These are phyloP conservation scores for Porpolomopsis calyptriformis DNA, from an alignment of 768 basidiomycete species.

Conservation along the genomic window DNA sequence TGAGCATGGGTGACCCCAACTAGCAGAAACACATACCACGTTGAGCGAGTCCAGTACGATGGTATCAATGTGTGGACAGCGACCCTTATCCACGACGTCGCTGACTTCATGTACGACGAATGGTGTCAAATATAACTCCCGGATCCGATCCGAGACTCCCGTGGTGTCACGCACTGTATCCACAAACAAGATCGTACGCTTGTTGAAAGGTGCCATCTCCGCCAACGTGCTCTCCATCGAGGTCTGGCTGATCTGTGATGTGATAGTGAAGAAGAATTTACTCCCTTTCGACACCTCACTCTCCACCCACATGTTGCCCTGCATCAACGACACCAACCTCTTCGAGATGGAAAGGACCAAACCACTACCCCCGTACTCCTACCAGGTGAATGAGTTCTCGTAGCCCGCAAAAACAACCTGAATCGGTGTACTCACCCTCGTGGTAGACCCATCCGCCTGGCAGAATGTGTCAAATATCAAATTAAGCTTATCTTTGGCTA, in stretches of 20 bases:
- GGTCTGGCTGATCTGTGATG: conserved; percentile 68
- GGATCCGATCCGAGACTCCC: conserved; percentile 65
- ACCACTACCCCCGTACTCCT: conserved; percentile 98
- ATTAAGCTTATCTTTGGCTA: no score
- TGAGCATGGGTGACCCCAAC: not conserved
- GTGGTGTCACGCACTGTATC: conserved; percentile 74
- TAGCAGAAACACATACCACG: conserved; percentile 50
- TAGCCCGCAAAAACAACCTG: conserved; percentile 5
- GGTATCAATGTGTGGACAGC: conserved; percentile 83
- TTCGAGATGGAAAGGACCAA: conserved; percentile 96
- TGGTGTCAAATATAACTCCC: conserved; percentile 69
- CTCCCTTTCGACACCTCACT: conserved; percentile 87
- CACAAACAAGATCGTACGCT: conserved; percentile 84
- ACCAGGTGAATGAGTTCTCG: conserved; percentile 5
- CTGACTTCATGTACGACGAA: conserved; percentile 66
- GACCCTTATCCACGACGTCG: conserved; percentile 75
- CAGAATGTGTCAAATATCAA: conserved; percentile 99
- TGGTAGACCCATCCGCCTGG: conserved; percentile 97
- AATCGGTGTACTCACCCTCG: conserved; percentile 47
- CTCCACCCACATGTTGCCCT: conserved; percentile 98
- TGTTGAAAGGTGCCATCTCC: conserved; percentile 81
- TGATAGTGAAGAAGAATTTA: conserved; percentile 95
- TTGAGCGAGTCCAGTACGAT: conserved; percentile 86
- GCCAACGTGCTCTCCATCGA: conserved; percentile 60
- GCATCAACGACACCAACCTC: conserved; percentile 92